Percentiles rank a stretch among this genome's conserved stretches.
These are phyloP conservation scores for Colletotrichum sp. DNA, from an alignment of 2,329 filamentous ascomycete species.

Conservation along the genomic window DNA sequence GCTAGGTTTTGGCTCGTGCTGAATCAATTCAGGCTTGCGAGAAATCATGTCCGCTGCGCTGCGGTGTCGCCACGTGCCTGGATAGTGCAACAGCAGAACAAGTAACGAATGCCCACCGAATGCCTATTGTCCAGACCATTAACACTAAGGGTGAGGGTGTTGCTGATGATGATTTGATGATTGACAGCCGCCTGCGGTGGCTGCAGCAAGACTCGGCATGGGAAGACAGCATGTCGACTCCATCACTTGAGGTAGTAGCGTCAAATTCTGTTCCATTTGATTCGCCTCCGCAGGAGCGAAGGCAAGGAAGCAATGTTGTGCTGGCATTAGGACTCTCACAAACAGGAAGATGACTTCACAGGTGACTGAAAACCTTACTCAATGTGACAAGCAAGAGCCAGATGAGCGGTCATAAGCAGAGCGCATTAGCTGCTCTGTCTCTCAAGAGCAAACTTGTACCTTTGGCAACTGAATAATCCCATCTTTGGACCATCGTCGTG, in stretches of 20 bases:
- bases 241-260: not conserved
- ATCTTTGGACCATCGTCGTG: not conserved
- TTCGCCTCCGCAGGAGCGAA: not conserved
- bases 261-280: not conserved
- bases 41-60: not conserved
- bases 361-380: not conserved
- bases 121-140: not conserved
- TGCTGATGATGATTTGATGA: not conserved
- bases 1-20: not conserved
- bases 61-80: not conserved
- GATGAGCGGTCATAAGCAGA: not conserved
- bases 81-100: not conserved
- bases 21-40: not conserved
- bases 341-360: not conserved
- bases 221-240: not conserved
- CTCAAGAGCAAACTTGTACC: not conserved
- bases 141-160: not conserved
- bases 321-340: not conserved
- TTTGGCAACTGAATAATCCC: not conserved
- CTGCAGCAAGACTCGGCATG: not conserved
- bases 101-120: not conserved
- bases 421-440: not conserved
- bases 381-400: not conserved
- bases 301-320: not conserved
- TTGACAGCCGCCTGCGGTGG: not conserved